Evolutionary conservation across 108 stramenopile species (phyloP).

Genomic region (Epithemia pelagica): DNA sequence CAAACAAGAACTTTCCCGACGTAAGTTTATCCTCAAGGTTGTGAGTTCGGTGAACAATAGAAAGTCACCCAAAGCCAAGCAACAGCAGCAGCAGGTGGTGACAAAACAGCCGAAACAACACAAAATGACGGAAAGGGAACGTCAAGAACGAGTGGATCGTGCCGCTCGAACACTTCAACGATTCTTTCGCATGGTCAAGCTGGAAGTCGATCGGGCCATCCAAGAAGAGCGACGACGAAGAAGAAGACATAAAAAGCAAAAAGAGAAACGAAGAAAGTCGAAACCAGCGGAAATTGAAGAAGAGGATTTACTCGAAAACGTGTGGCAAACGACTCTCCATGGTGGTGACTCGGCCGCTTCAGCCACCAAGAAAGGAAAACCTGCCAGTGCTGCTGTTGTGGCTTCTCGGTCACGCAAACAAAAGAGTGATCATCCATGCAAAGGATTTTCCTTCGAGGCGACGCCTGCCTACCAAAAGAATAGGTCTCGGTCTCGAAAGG

Average conservation of each 20-base stretch:
- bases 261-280: constrained; percentile 24
- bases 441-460: constrained; percentile 1
- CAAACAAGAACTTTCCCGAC: constrained; percentile 27
- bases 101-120: no score
- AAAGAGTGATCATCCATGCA: not conserved
- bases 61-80: not conserved
- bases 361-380: not conserved
- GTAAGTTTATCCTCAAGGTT: constrained; percentile 25
- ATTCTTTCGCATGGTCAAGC: constrained; percentile 61
- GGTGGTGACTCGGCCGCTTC: constrained; percentile 1
- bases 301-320: constrained; percentile 42
- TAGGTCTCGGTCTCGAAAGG: not conserved
- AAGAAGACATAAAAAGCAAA: constrained; percentile 25
- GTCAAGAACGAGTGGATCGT: not conserved
- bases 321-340: constrained; percentile 22
- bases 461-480: not conserved
- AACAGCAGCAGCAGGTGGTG: not conserved
- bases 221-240: constrained; percentile 22
- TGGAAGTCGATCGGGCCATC: constrained; percentile 60
- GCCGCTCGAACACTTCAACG: constrained; percentile 62
- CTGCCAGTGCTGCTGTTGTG: not conserved
- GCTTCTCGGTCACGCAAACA: not conserved
- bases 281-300: constrained; percentile 21
- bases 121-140: not conserved
- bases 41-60: not conserved